phyloP scores from a whole-genome alignment of 805 yeast genomes.

The Suhomyces prunicola region DNA sequence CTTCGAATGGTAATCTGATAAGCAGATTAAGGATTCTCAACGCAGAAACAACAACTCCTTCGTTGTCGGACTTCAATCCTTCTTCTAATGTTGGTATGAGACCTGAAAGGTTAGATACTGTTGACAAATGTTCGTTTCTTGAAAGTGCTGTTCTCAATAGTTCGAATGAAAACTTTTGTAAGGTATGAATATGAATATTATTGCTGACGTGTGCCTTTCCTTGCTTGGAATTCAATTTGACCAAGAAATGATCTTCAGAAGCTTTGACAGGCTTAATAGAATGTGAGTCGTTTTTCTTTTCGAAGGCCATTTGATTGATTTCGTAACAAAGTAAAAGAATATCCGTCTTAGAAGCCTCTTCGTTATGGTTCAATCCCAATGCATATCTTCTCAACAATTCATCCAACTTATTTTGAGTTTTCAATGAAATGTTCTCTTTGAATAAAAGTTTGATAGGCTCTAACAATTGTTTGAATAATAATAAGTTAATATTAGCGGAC shows the following conservation, averaged over 20 bases:
- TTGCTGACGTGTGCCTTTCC: slow-evolving; percentile 52
- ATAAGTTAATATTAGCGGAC: slow-evolving; percentile 59
- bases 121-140: slow-evolving; percentile 57
- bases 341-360: slow-evolving; percentile 52
- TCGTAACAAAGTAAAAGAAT: slow-evolving; percentile 73
- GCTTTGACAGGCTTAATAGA: slow-evolving; percentile 30
- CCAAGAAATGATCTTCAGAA: slow-evolving; percentile 65
- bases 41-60: slow-evolving; percentile 69
- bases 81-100: slow-evolving; percentile 71
- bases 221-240: slow-evolving; percentile 64
- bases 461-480: slow-evolving; percentile 54
- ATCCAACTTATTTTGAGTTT: slow-evolving; percentile 69
- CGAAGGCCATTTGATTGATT: slow-evolving; percentile 54
- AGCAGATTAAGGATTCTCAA: slow-evolving; percentile 60
- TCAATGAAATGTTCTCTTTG: slow-evolving; percentile 61
- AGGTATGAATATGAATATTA: slow-evolving; percentile 52
- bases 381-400: slow-evolving; percentile 76
- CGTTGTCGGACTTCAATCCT: slow-evolving; percentile 64
- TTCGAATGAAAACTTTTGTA: slow-evolving; percentile 78
- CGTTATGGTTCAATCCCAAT: slow-evolving; percentile 73
- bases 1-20: slow-evolving; percentile 60
- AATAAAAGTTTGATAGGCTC: slow-evolving; percentile 65
- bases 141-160: slow-evolving; percentile 67
- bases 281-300: slow-evolving; percentile 9
- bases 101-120: slow-evolving; percentile 59